A percentile compares a stretch with the other conserved stretches of the same genome.
Evolutionary conservation across 306 rosid genomes (phyloP).

Genomic region (Lathyrus tuberosus): DNA sequence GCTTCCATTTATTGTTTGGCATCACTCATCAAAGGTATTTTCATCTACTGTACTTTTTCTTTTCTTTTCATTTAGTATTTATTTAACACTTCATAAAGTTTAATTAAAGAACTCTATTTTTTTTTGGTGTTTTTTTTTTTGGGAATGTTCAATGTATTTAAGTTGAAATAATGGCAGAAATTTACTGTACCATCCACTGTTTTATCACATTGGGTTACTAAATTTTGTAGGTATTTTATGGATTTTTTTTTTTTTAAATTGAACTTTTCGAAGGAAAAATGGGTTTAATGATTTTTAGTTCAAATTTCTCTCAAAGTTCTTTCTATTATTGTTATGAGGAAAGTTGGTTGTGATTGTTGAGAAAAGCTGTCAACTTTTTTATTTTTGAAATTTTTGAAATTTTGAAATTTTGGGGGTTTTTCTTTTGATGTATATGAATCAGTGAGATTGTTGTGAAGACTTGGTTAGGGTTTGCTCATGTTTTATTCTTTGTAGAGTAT

Average conservation of each 20-base stretch:
- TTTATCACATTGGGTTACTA: slow-evolving; percentile 47
- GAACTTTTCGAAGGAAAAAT: slow-evolving; percentile 18
- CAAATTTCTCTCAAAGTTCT: slow-evolving; percentile 14
- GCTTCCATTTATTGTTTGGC: slow-evolving; percentile 38
- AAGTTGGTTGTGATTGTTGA: slow-evolving; percentile 45
- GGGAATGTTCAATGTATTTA: slow-evolving; percentile 29
- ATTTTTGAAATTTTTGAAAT: no score
- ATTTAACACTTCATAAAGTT: slow-evolving; percentile 3
- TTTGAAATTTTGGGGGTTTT: background rate
- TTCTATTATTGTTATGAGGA: slow-evolving; percentile 40
- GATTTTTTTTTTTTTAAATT: slow-evolving; percentile 35
- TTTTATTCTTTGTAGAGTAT: slow-evolving; percentile 15
- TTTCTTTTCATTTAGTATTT: slow-evolving; percentile 25
- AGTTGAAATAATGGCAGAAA: slow-evolving; percentile 34
- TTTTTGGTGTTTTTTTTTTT: no score
- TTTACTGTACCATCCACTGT: slow-evolving; percentile 52
- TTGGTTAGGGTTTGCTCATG: slow-evolving; percentile 23
- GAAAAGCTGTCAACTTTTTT: slow-evolving; percentile 33
- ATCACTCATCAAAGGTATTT: slow-evolving; percentile 57
- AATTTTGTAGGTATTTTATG: slow-evolving; percentile 18
- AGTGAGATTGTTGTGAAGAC: slow-evolving; percentile 24
- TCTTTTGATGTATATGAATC: background rate
- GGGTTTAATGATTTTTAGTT: slow-evolving; percentile 38
- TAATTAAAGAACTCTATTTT: background rate
- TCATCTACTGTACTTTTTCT: slow-evolving; percentile 36